A percentile compares a stretch with the other conserved stretches of the same genome.
phyloP scores from a whole-genome alignment of 495 filamentous ascomycete species.

The Hypomontagnella submonticulosa region DNA sequence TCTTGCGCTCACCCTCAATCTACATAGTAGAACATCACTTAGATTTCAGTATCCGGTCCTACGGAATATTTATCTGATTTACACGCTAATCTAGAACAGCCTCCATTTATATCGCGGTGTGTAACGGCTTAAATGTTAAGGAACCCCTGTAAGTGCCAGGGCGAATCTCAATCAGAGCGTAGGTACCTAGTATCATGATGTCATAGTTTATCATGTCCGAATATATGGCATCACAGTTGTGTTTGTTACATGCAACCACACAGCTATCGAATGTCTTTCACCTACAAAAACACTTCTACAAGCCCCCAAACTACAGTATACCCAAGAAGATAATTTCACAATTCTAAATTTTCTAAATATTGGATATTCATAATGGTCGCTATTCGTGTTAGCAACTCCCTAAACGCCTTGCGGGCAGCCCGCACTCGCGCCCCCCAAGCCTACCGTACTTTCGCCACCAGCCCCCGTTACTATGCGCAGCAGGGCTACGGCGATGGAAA shows the following conservation, averaged over 20 bases:
- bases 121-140: conserved; percentile 8
- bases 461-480: conserved; percentile 25
- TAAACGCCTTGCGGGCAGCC: conserved; percentile 36
- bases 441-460: conserved; percentile 30
- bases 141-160: conserved; percentile 23
- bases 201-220: conserved; percentile 42
- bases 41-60: neutral
- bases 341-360: neutral
- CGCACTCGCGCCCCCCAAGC: conserved; percentile 35
- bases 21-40: neutral
- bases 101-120: conserved; percentile 9
- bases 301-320: neutral
- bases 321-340: neutral
- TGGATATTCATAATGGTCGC: conserved; percentile 36
- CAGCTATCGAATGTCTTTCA: neutral
- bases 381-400: conserved; percentile 36
- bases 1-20: neutral
- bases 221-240: conserved; percentile 43
- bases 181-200: conserved; percentile 42
- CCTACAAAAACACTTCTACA: conserved; percentile 19
- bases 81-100: conserved; percentile 15
- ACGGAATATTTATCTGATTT: conserved; percentile 11
- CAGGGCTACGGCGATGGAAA: conserved; percentile 52
- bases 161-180: conserved; percentile 4
- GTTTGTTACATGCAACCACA: neutral